Base-by-base conservation (phyloP, 108 stramenopile genomes). In the Mediolabrus comicus region DNA sequence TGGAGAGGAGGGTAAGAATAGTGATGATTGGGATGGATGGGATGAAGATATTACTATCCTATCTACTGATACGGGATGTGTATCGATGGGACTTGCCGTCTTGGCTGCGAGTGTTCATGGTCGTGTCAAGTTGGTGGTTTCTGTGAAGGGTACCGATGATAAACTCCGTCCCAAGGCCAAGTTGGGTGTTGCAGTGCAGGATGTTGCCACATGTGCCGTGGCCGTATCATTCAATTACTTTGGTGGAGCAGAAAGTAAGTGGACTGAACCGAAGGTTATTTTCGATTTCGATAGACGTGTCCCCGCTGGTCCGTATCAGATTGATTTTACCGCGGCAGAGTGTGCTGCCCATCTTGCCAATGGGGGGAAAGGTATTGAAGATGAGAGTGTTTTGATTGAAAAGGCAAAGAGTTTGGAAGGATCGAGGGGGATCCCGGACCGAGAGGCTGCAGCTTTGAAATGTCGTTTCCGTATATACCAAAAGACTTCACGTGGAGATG, bases 241-340 rank as follows among this genome's bases (percentile, higher is more conserved):
- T 75, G 84, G 87, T 9, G 86, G 85, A 3, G 64, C 71, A 4
- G 30, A 65, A 24, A 61, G 74, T n/a, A 80, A 79, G 39, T 91
- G 89, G 89, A 80, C 75, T 12, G 83, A 81, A 0, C 82, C 87
- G 33, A 94, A 94, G 62, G 81, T 85, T 2, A 81, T 94, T 19
- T 94, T 94, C 72, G 93, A 94, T 41, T 94, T 91, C 72, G 93
- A 94, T 84, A 83, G 90, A 30, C 87, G 93, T n/a, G 87, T 94
- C 26, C 93, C 93, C 13, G 93, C 93, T 10, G 93, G 93, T 30
- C 93, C 93, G 6, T 91, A 90, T 56, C 65, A 73, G 10, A 79
- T 94, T 29, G 93, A 94, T 14, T 75, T 91, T 26, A 81, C 72
- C 5, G 93, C 93, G 8, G 87, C 90, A 2, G 87, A 90, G 70